Evolutionary conservation across 768 basidiomycete genomes (phyloP), one percentile per base, ranked within the genome.

Genomic region (Fomitopsis serialis): DNA sequence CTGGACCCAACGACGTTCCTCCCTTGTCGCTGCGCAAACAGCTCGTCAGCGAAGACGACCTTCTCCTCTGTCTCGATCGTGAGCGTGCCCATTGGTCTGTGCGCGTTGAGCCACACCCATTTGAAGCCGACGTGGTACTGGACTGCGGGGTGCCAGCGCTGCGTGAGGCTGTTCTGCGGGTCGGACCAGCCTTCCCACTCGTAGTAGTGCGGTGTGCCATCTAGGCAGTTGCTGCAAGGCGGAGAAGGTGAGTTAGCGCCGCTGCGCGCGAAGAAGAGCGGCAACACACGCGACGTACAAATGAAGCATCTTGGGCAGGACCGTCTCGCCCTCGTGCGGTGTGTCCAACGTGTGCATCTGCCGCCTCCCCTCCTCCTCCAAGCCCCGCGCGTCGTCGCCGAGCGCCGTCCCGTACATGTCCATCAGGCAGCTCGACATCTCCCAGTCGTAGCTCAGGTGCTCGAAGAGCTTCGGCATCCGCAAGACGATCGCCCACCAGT

Each of bases 401-500:
- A 79, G 65, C 10, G 72, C 72, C 12, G 70, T 72, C 46, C 57
- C 56, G 61, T 79, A 79, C 48, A 70, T 76, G 56, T 78, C 74
- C 52, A 78, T 54, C 48, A 79, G 62, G 56, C 78, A 79, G 58
- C 72, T 76, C 17, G 76, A 73, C 21, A 78, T 69, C 63, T 79
- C 77, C 61, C 73, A 79, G 54, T 77, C 77, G 58, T 66, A 76
- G 52, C 64, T 66, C 50, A 79, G 60, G 37, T 72, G 75, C 57
- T 71, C 67, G 53, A 73, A 75, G 8, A 78, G 59, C 34, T 76
- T 72, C 13, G 63, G 66, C 35, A 66, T 68, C 53, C 74, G 63
- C 54, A 70, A 69, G n/a, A 78, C 72, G 54, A 79, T 76, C 45
- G 78, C 77, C 77, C 77, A 79, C 75, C 75, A 79, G 55, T 76